Percentiles rank a stretch among this genome's conserved stretches.
Conservation (phyloP, 2,329 filamentous ascomycete genomes). For the Penicillium sp. region DNA sequence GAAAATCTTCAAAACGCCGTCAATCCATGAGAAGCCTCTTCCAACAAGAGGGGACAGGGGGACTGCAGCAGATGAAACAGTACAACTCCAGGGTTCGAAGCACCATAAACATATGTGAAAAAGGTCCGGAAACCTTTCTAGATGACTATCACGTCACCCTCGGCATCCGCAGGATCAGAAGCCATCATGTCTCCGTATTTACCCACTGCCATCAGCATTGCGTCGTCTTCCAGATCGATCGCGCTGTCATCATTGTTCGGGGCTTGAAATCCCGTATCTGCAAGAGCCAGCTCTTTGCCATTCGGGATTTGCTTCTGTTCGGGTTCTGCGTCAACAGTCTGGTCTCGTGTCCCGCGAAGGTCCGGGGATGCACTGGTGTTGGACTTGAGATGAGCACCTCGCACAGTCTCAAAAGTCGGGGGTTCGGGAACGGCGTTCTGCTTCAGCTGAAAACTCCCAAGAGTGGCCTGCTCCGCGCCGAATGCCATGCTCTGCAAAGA, state of each 20-base stretch:
- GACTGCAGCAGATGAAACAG: slow-evolving; percentile 27
- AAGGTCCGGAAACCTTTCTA: slow-evolving; percentile 26
- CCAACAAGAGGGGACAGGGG: slow-evolving; percentile 21
- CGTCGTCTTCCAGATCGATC: slow-evolving; percentile 63
- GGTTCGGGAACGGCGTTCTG: slow-evolving; percentile 17
- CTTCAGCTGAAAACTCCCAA: slow-evolving; percentile 26
- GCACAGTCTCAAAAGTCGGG: slow-evolving; percentile 20
- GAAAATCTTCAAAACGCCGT: slow-evolving; percentile 17
- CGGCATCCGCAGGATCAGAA: slow-evolving; percentile 48
- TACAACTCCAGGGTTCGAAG: slow-evolving; percentile 35
- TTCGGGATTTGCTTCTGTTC: slow-evolving; percentile 23
- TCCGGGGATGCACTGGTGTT: slow-evolving; percentile 18
- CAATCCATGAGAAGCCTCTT: slow-evolving; percentile 20
- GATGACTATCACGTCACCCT: slow-evolving; percentile 50
- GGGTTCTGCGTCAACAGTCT: slow-evolving; percentile 18
- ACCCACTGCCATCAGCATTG: slow-evolving; percentile 43
- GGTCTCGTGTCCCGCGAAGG: slow-evolving; percentile 18
- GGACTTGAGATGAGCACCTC: slow-evolving; percentile 23
- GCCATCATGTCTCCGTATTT: slow-evolving; percentile 51
- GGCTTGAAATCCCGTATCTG: slow-evolving; percentile 40
- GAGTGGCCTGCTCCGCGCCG: slow-evolving; percentile 23
- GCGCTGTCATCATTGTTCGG: slow-evolving; percentile 68
- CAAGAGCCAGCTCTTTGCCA: slow-evolving; percentile 49
- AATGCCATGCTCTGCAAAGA: slow-evolving; percentile 33
- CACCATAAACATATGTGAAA: slow-evolving; percentile 25